Percentiles rank a stretch among this genome's conserved stretches.
Conservation (phyloP, 371 early-diverging fungal genomes). For the Zancudomyces culisetae region DNA sequence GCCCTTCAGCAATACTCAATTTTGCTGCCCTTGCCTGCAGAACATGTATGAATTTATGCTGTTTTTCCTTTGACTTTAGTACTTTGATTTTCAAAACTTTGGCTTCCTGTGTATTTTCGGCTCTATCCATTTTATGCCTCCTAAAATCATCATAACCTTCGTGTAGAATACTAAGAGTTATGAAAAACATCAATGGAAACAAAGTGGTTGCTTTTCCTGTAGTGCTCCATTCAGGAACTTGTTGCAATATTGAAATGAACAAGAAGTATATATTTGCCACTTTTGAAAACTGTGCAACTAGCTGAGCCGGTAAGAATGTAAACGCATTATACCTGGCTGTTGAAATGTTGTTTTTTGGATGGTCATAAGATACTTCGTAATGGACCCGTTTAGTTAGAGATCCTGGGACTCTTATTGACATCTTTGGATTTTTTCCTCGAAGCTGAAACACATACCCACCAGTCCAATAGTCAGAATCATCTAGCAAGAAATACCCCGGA, state of each 20-base stretch:
- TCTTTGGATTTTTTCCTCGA: slow-evolving; percentile 20
- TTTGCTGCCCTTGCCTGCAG: slow-evolving; percentile 20
- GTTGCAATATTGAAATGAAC: slow-evolving; percentile 63
- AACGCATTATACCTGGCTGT: slow-evolving; percentile 64
- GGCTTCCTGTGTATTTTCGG: slow-evolving; percentile 22
- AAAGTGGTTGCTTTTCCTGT: slow-evolving; percentile 34
- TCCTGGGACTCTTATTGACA: slow-evolving; percentile 18
- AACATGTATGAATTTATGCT: slow-evolving; percentile 15
- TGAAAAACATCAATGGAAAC: slow-evolving; percentile 62
- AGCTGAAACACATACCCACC: slow-evolving; percentile 23
- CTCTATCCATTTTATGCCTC: slow-evolving; percentile 41
- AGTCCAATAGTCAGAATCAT: slow-evolving; percentile 21
- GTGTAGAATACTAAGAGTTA: slow-evolving; percentile 71
- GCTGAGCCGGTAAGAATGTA: slow-evolving; percentile 80
- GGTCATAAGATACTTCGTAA: slow-evolving; percentile 25
- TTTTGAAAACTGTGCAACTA: slow-evolving; percentile 79
- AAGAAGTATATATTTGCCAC: slow-evolving; percentile 88
- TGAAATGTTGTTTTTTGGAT: slow-evolving; percentile 24
- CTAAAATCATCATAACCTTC: slow-evolving; percentile 88
- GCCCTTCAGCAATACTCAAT: slow-evolving; percentile 10
- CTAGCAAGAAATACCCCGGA: slow-evolving; percentile 21
- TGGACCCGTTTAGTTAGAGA: slow-evolving; percentile 26
- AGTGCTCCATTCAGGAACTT: slow-evolving; percentile 48
- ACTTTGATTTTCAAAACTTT: slow-evolving; percentile 22
- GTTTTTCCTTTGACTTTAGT: slow-evolving; percentile 13